phyloP scores from a whole-genome alignment of 352 stramenopile genomes.

The Globisporangium cystogenes region DNA sequence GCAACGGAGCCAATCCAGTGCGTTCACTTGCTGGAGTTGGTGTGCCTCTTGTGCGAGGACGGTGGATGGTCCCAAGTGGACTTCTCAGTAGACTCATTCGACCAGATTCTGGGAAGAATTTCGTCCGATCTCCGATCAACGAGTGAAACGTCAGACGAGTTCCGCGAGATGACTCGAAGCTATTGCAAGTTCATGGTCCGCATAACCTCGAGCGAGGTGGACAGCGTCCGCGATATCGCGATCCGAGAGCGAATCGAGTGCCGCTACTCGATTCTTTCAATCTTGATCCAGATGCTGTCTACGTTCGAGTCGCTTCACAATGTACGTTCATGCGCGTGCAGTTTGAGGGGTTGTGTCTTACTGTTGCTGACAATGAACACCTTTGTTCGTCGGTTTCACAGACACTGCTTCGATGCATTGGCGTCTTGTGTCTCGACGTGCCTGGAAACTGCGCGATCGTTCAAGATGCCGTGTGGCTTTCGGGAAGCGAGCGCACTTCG shows the following conservation, averaged over 20 bases:
- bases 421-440: constrained; percentile 9
- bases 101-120: constrained; percentile 2
- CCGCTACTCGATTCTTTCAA: constrained; percentile 6
- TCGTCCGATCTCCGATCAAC: constrained; percentile 1
- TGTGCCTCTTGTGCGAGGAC: constrained; percentile 2
- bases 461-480: background rate
- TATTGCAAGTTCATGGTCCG: constrained; percentile 11
- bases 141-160: background rate
- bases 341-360: background rate
- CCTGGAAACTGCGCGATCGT: constrained; percentile 5
- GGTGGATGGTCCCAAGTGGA: background rate
- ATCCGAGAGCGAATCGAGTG: constrained; percentile 5
- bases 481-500: background rate
- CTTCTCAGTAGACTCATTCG: constrained; percentile 3
- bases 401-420: constrained; percentile 9
- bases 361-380: background rate
- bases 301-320: background rate
- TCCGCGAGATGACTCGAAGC: background rate
- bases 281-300: constrained; percentile 5
- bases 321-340: background rate
- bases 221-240: constrained; percentile 7
- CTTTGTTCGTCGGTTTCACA: background rate
- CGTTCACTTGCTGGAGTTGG: constrained; percentile 1
- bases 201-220: constrained; percentile 7
- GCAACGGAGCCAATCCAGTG: background rate